Base-by-base conservation (phyloP, 108 stramenopile genomes). In the Nitzschia palea region DNA sequence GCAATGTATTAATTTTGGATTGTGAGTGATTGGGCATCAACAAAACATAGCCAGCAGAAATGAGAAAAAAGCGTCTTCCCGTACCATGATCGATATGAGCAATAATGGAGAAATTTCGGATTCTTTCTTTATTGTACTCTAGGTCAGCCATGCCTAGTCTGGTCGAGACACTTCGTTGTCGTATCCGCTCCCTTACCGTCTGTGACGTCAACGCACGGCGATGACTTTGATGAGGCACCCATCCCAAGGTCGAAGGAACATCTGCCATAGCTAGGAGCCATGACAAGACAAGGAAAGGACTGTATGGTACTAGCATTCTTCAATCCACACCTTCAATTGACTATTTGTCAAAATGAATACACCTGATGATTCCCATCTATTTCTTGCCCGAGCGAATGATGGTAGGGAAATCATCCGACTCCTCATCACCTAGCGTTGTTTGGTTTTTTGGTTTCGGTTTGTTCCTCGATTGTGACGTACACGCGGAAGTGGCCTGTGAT, bases 41-140 rank as follows among this genome's bases (percentile, higher is more conserved):
- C 27, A 34, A 57, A 44, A 53, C 26, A 32, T 18, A 8, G 65
- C 55, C 10, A 26, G 52, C 3, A 23, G 22, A 26, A 14, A 56
- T 3, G 18, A n/a, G 8, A 35, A 50, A 0, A 29, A 28, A 4
- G 54, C 2, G 23, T 1, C n/a, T n/a, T n/a, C n/a, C n/a, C 23
- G 9, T 62, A 14, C 44, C 98, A 77, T 98, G 98, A 57, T 99
- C 98, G 34, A 99, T 95, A 76, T 98, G 97, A 3, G 99, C 99
- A 51, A 98, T 97, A 36, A 99, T 98, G 62, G 80, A 87, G 74
- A 99, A 98, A 82, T 99, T 99, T 40, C 99, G 87, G 47, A 97
- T 97, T 22, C 86, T 73, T n/a, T 82, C 70, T 4, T 85, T 57
- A 60, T 84, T 76, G 73, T 87, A 87, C 56, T 78, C 70, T 4